Percentiles rank a stretch among this genome's conserved stretches.
These are phyloP conservation scores for Cicer arietinum DNA, from an alignment of 306 rosid genomes.

Conservation along the genomic window DNA sequence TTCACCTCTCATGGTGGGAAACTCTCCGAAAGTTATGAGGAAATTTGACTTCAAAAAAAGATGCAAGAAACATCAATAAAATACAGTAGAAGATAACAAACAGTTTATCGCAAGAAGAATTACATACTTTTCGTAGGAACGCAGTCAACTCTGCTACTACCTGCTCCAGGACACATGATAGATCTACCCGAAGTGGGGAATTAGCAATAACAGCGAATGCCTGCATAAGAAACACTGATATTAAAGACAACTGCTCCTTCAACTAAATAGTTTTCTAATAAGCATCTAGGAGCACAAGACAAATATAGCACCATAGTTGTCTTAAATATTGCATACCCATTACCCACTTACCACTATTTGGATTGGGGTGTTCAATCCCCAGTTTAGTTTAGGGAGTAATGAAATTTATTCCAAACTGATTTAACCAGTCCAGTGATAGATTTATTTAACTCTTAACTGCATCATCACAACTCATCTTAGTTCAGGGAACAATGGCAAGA, in stretches of 20 bases:
- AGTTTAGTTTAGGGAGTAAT: not conserved
- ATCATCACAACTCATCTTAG: conserved; percentile 5
- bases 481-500: not conserved
- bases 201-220: conserved; percentile 97
- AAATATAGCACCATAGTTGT: conserved; percentile 22
- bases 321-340: conserved; percentile 24
- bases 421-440: conserved; percentile 15
- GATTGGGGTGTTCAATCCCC: conserved; percentile 8
- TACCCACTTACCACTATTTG: not conserved
- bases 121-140: conserved; percentile 85
- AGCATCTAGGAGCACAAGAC: conserved; percentile 1
- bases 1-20: not conserved
- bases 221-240: conserved; percentile 51
- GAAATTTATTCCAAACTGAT: conserved; percentile 21
- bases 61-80: conserved; percentile 28
- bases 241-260: conserved; percentile 34
- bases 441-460: conserved; percentile 19
- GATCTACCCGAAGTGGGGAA: conserved; percentile 84
- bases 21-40: not conserved
- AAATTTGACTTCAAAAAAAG: conserved; percentile 17
- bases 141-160: conserved; percentile 92
- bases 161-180: conserved; percentile 91
- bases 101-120: conserved; percentile 22
- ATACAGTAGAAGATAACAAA: conserved; percentile 28
- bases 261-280: not conserved